Percentiles rank a stretch among this genome's conserved stretches.
These are phyloP conservation scores for Geoglossum cookeanum DNA, from an alignment of 2,329 filamentous ascomycete genomes.

Conservation along the genomic window DNA sequence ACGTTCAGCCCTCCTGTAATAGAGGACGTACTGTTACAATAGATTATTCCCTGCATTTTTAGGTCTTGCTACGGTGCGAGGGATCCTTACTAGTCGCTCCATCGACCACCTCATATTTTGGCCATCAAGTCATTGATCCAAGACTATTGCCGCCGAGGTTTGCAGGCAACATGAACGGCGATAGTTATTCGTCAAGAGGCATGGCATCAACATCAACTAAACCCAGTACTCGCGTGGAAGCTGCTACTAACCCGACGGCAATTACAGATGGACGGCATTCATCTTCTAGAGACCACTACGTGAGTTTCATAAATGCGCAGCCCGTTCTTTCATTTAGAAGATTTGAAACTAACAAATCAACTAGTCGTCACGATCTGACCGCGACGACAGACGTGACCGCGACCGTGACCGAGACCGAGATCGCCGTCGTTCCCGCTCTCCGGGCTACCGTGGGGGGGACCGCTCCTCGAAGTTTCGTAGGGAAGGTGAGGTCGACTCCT, in stretches of 20 bases:
- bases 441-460: conserved; percentile 45
- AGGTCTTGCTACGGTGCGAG: neutral
- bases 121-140: neutral
- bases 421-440: conserved; percentile 67
- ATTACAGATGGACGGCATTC: conserved; percentile 29
- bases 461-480: conserved; percentile 33
- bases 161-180: conserved; percentile 55
- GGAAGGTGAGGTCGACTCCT: conserved; percentile 63
- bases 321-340: neutral
- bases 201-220: conserved; percentile 11
- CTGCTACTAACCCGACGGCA: conserved; percentile 17
- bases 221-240: neutral
- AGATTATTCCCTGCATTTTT: neutral
- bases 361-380: conserved; percentile 14
- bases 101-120: neutral
- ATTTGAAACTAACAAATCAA: conserved; percentile 12
- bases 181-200: conserved; percentile 66
- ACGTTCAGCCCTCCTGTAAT: neutral
- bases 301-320: conserved; percentile 18
- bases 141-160: neutral
- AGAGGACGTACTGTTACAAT: neutral
- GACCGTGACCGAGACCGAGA: conserved; percentile 21
- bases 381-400: conserved; percentile 17
- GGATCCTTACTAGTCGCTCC: neutral
- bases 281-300: conserved; percentile 32